Evolutionary conservation across 1,284 basidiomycete species (phyloP), one percentile per base, ranked within the genome.

Genomic region (Retiboletus flavoniger): DNA sequence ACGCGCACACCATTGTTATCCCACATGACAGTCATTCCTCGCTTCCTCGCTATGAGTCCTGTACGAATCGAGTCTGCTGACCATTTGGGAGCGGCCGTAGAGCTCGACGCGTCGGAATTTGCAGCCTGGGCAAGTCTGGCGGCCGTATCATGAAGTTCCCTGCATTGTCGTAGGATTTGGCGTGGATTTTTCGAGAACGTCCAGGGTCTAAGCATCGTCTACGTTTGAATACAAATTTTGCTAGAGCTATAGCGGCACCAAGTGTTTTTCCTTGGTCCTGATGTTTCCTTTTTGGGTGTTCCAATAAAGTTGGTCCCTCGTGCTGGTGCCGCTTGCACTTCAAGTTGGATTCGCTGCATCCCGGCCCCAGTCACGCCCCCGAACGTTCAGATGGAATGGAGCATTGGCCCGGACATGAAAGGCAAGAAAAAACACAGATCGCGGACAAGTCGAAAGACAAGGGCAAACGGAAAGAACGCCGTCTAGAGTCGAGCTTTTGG

Each of bases 1-100:
- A 90, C 80, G 53, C 91, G 78, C 40, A 84, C 84, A 34, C 97
- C 97, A 57, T 92, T 87, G 66, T 91, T 83, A 68, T 96, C 91
- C 91, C 94, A 99, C 66, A 98, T 78, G 13, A 85, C 84, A 7
- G 93, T 91, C 96, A 99, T 99, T 43, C 97, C 97, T 47, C 93
- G 85, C 77, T 99, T 99, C 55, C 89, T 82, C 21, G 94, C 95
- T 68, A 99, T 89, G 57, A 98, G 79, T n/a, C 97, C 97, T 1
- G 94, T 95, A 56, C 97, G 83, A 60, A 91, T 82, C 5, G 94
- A 95, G 51, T 82, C 79, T 32, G 96, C 91, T 19, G 87, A 87
- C 95, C 95, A 98, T 79, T 85, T 86, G 34, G 68, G 44, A 28
- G 71, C 58, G 29, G 61, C 51, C 24, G 66, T 51, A 13, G 67